Conservation (phyloP, 495 filamentous ascomycete species). For the Neurospora sp. region DNA sequence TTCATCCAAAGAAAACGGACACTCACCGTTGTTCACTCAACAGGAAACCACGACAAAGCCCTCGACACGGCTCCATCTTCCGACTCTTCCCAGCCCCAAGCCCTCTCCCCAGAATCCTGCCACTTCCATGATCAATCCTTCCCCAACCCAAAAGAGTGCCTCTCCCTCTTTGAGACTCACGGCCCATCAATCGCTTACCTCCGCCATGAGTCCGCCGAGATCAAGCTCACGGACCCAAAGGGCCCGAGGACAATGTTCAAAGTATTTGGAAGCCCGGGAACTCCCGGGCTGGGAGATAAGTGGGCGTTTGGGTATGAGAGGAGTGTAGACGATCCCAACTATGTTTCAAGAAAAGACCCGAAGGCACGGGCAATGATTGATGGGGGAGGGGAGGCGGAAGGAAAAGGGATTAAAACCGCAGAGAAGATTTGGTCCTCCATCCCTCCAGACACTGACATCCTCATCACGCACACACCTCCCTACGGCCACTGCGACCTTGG, state of each 20-base stretch:
- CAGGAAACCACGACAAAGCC: constrained; percentile 75
- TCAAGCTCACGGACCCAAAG: constrained; percentile 45
- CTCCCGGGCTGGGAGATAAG: constrained; percentile 42
- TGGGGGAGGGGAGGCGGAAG: background rate
- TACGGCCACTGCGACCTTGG: constrained; percentile 62
- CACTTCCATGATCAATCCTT: constrained; percentile 49
- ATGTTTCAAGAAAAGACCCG: background rate
- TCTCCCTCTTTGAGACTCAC: constrained; percentile 38
- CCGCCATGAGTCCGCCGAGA: constrained; percentile 47
- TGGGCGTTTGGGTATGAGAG: constrained; percentile 67
- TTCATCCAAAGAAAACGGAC: too few relatives aligned
- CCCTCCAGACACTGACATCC: constrained; percentile 63
- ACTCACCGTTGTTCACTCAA: background rate
- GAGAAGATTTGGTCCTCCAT: constrained; percentile 46
- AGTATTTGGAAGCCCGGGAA: constrained; percentile 68
- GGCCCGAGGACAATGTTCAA: constrained; percentile 60
- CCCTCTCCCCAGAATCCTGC: background rate
- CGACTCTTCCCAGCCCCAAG: constrained; percentile 7
- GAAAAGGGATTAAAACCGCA: constrained; percentile 16
- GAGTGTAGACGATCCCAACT: constrained; percentile 10
- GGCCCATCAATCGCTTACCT: constrained; percentile 55
- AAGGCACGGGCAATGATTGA: too few relatives aligned
- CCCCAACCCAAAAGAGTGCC: constrained; percentile 46
- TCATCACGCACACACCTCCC: constrained; percentile 77
- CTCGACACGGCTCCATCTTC: constrained; percentile 55